Base-by-base conservation (phyloP, 2,329 filamentous ascomycete species). In the Ceratocystiopsis minuta region DNA sequence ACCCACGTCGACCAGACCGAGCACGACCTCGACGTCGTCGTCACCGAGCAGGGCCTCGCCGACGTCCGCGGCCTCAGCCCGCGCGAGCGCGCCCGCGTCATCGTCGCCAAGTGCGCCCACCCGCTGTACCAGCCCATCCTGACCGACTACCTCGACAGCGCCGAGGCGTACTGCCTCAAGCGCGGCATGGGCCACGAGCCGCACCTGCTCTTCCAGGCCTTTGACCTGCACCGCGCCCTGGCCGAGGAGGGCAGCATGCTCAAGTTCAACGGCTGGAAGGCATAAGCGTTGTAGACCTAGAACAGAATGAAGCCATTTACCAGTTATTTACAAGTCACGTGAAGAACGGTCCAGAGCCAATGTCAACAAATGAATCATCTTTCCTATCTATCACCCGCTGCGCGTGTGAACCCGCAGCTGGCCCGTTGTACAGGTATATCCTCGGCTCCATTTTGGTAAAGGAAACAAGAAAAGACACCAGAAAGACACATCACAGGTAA, bases 1-100 rank as follows among this genome's bases (percentile, higher is more conserved):
- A 92, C 84, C 4, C 86, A 93, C 62, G 68, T 92, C 50, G 85
- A 93, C 61, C 85, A 92, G 69, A 93, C 86, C 0, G 86, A 93
- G 64, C 85, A 92, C 60, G 86, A 93, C 57, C 70, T 93, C 34
- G 85, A 93, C 52, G 77, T 93, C n/a, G 62, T 93, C 37, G 85
- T 93, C n/a, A 75, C 71, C 17, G 67, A 72, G 59, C 61, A 70
- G 57, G 85, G 86, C 44, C 72, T 92, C 18, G 86, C 85, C 24
- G 85, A 93, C 54, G 85, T 93, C 2, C 74, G 84, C 36, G 85
- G 85, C 40, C 65, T 93, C 50, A 77, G 73, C 49, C 85, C 86
- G 1, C 71, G 77, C 42, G 83, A 93, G 67, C 68, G 85, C 37
- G 84, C 85, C 12, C 68, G 80, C 38, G 80, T 87, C 50, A 92